Evolutionary conservation across 306 rosid genomes (phyloP).

Genomic region (Cyclanthera cordifolia): DNA sequence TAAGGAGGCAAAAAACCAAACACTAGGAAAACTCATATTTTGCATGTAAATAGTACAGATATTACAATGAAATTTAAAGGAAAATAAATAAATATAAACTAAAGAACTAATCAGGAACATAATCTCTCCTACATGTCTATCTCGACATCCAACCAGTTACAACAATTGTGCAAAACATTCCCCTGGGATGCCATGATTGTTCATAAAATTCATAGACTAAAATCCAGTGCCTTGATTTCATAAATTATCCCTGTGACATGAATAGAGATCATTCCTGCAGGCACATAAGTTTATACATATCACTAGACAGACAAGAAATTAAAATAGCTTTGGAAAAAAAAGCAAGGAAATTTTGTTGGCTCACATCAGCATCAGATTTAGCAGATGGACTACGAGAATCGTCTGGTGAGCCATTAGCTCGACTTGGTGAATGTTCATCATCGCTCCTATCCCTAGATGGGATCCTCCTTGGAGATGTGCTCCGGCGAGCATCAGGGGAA

Average conservation of each 20-base stretch:
- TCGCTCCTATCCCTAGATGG: slow-evolving; percentile 31
- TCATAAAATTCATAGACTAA: background rate
- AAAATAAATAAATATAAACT: background rate
- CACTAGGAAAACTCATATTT: background rate
- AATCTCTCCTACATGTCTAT: slow-evolving; percentile 2
- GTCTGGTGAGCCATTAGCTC: slow-evolving; percentile 29
- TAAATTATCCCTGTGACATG: background rate
- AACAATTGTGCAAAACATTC: slow-evolving; percentile 10
- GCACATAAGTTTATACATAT: background rate
- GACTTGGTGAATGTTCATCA: slow-evolving; percentile 31
- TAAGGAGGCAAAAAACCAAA: background rate
- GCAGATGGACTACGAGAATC: slow-evolving; percentile 49
- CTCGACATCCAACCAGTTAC: slow-evolving; percentile 11
- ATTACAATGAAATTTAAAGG: background rate
- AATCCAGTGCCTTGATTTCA: background rate
- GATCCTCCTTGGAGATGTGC: slow-evolving; percentile 19
- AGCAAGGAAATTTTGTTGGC: slow-evolving; percentile 16
- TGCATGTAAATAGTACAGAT: slow-evolving; percentile 7
- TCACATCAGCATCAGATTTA: slow-evolving; percentile 49
- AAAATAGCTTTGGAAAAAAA: background rate
- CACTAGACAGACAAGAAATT: background rate
- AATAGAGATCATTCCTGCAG: slow-evolving; percentile 14
- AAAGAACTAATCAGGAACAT: slow-evolving; percentile 1
- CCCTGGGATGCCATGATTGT: slow-evolving; percentile 4
- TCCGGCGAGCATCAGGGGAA: slow-evolving; percentile 23